Evolutionary conservation across 768 basidiomycete genomes (phyloP), one percentile per base, ranked within the genome.

Genomic region (Collybia nuda): DNA sequence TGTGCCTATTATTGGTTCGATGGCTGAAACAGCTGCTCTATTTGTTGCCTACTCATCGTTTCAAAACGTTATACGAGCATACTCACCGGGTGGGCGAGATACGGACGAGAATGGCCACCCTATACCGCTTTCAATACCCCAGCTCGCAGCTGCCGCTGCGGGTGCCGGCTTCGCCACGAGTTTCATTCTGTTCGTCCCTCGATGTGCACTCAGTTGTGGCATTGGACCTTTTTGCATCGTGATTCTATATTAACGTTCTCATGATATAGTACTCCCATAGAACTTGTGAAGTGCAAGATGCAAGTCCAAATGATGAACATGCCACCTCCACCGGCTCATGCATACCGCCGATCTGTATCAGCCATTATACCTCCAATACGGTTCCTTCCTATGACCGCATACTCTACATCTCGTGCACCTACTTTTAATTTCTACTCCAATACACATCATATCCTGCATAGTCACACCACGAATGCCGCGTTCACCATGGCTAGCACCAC

Each of bases 281-380:
- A 97, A 61, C 85, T 97, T 43, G 82, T 98, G 51, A 97, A 98
- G 70, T 97, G 93, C 73, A 92, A 93, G 67, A 96, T 98, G 93
- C 95, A 97, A 67, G 95, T 97, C 2, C 93, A 96, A 63, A 87
- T 92, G 81, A 32, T 32, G 32, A 32, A 32, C 82, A 96, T 28
- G 56, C 62, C 2, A 28, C 57, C 0, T 60, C 59, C 14, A 22
- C 61, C 5, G 32, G 61, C 2, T 29, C 54, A 60, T 14, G 47
- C 66, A 29, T 80, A 88, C 0, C 87, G 90, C 8, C 95, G 96
- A 0, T 89, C 92, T 0, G 67, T 90, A 40, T 70, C 80, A 2
- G 79, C 97, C 49, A 69, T 93, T 46, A 69, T 70, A 6, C 75
- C 79, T 19, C 80, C 88, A 41, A 59, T 97, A 32, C 32, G 32